Evolutionary conservation across 208 protist genomes (phyloP), one percentile per base, ranked within the genome.

Genomic region (Wallacemonas sp.): DNA sequence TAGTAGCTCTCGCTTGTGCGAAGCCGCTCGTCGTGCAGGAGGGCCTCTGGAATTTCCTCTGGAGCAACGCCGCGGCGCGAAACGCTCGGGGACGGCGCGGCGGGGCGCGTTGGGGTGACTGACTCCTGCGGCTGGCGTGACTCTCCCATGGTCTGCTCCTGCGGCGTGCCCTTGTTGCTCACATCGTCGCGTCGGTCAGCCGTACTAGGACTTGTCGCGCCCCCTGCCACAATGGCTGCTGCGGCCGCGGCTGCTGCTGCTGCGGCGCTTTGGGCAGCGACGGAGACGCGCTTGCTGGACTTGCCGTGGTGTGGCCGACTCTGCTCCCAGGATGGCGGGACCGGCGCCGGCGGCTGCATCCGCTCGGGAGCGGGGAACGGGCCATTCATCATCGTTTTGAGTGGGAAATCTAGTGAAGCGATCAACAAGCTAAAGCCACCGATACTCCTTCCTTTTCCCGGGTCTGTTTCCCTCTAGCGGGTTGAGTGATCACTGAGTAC

Each of bases 241-340:
- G 11, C 17, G 43, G 11, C 17, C 43, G 17, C 43, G 43, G 43
- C 43, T 6, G 17, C 43, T 4, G 11, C 11, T 26, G 21, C 14
- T 9, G 32, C 52, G 29, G n/a, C 5, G 52, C n/a, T 11, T 19
- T 34, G 30, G 5, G 52, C n/a, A 3, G 29, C 0, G 30, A 41
- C n/a, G n/a, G 52, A 58, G n/a, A 58, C 52, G 32, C 52, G 52
- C 52, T 58, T 58, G 32, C 32, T 58, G 52, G 19, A 23, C 26
- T 41, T 58, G 52, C 9, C 9, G 3, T 12, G 9, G 8, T 2
- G 52, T 23, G 30, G 29, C 6, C 29, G 52, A n/a, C 5, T 23
- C 8, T 38, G 52, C 19, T 58, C 52, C 52, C 52, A 58, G 4
- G 52, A 58, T 14, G 52, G 52, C 30, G 12, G 52, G 6, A 30